Evolutionary conservation across 2,329 filamentous ascomycete species (phyloP).

Genomic region (Coleophoma cylindrospora): DNA sequence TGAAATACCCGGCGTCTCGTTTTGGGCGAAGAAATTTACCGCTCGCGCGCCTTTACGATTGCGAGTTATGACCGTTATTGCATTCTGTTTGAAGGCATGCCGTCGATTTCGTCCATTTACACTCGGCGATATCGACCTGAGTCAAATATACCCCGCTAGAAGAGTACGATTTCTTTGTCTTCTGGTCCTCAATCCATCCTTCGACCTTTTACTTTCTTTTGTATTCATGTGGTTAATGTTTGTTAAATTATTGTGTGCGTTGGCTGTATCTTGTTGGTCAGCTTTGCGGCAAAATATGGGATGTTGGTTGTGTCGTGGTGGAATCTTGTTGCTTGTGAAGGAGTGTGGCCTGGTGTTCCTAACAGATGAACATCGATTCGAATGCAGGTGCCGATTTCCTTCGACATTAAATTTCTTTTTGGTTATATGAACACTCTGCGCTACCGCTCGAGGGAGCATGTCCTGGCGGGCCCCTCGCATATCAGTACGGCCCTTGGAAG

Average conservation of each 20-base stretch:
- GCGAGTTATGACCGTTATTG: slow-evolving; percentile 20
- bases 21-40: slow-evolving; percentile 15
- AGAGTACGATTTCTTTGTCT: slow-evolving; percentile 11
- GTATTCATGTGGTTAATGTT: slow-evolving; percentile 27
- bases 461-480: slow-evolving; percentile 19
- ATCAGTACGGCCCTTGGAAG: slow-evolving; percentile 18
- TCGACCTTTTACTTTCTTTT: slow-evolving; percentile 22
- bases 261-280: neutral
- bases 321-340: slow-evolving; percentile 12
- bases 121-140: slow-evolving; percentile 14
- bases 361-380: slow-evolving; percentile 22
- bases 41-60: slow-evolving; percentile 12
- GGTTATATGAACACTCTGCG: slow-evolving; percentile 15
- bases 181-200: slow-evolving; percentile 14
- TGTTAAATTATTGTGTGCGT: slow-evolving; percentile 21
- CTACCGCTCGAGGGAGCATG: slow-evolving; percentile 5
- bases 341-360: slow-evolving; percentile 18
- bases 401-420: slow-evolving; percentile 18
- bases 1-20: slow-evolving; percentile 9
- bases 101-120: slow-evolving; percentile 9
- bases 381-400: slow-evolving; percentile 22
- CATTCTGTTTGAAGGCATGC: slow-evolving; percentile 6
- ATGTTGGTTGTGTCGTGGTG: slow-evolving; percentile 15
- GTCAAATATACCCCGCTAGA: slow-evolving; percentile 15
- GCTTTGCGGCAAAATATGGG: slow-evolving; percentile 7